Conservation (phyloP, 164 flowering plant species). For the Amborella trichopoda region DNA sequence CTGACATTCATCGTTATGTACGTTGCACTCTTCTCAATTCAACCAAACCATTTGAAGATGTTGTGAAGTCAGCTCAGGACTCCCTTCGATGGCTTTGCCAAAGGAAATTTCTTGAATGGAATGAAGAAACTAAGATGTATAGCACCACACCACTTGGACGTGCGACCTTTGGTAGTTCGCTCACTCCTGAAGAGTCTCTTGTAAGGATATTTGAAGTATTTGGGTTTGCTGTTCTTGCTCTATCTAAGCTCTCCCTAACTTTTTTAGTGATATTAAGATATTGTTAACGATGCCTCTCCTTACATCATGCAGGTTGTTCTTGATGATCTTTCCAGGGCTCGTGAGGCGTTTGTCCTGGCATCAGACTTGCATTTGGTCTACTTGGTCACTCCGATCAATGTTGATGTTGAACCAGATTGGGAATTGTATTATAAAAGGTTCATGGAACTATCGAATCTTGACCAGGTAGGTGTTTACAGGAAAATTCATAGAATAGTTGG, state of each 20-base stretch:
- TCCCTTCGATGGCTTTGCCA: slow-evolving; percentile 94
- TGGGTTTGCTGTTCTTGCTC: background rate
- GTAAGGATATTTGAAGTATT: slow-evolving; percentile 23
- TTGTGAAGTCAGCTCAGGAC: slow-evolving; percentile 93
- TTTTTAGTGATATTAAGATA: background rate
- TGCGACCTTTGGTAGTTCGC: slow-evolving; percentile 95
- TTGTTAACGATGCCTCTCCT: background rate
- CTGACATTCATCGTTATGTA: slow-evolving; percentile 89
- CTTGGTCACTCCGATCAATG: slow-evolving; percentile 89
- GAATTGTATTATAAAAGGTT: slow-evolving; percentile 83
- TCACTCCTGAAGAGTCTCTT: slow-evolving; percentile 93
- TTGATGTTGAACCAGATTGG: slow-evolving; percentile 96
- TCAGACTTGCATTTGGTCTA: slow-evolving; percentile 96
- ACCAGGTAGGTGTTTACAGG: slow-evolving; percentile 61
- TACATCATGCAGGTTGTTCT: slow-evolving; percentile 53
- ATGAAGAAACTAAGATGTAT: slow-evolving; percentile 83
- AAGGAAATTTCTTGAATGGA: slow-evolving; percentile 86
- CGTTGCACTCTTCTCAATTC: slow-evolving; percentile 94
- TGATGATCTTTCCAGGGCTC: slow-evolving; percentile 88
- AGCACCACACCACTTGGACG: slow-evolving; percentile 92
- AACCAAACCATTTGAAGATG: slow-evolving; percentile 92
- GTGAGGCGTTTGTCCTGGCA: slow-evolving; percentile 96
- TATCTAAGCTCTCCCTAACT: background rate
- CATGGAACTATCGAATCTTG: slow-evolving; percentile 72
- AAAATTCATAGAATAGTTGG: too few relatives aligned